Evolutionary conservation across 1,139 yeast species (phyloP).

Genomic region (Ashbya aceris): DNA sequence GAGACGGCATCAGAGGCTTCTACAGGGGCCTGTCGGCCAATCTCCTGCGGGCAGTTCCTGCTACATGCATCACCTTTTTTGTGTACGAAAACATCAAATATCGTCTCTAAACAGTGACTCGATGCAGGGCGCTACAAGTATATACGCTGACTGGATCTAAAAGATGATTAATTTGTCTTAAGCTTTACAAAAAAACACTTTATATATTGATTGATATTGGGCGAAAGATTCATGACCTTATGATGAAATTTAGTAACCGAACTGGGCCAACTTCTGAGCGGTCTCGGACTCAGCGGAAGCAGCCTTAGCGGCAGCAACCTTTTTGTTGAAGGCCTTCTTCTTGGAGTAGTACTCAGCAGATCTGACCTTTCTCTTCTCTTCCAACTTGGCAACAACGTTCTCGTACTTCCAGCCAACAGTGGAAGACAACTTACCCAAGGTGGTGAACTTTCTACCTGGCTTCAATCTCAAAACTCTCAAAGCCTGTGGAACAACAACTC

Average conservation of each 20-base stretch:
- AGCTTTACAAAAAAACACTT: conserved; percentile 10
- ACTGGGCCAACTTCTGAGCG: conserved; percentile 72
- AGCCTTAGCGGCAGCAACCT: conserved; percentile 78
- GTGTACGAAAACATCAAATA: conserved; percentile 44
- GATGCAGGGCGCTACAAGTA: no score
- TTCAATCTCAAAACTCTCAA: conserved; percentile 97
- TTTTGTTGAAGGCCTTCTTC: conserved; percentile 94
- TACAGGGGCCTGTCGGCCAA: conserved; percentile 68
- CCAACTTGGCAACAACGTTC: conserved; percentile 93
- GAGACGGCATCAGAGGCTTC: conserved; percentile 51
- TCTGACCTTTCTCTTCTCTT: conserved; percentile 99
- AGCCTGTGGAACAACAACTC: conserved; percentile 99
- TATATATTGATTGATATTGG: conserved; percentile 6
- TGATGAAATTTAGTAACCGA: conserved; percentile 58
- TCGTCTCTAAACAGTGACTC: conserved; percentile 1
- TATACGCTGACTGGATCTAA: no score
- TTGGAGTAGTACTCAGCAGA: conserved; percentile 98
- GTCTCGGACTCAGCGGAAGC: conserved; percentile 61
- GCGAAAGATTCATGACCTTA: conserved; percentile 9
- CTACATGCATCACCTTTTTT: conserved; percentile 62
- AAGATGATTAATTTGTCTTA: conserved; percentile 6
- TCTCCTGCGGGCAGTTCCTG: conserved; percentile 56
- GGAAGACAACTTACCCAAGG: conserved; percentile 91
- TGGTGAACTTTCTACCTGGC: conserved; percentile 99
- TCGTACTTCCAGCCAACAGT: conserved; percentile 99